Base-by-base conservation (phyloP, 805 yeast species). In the Ogataea corticis region DNA sequence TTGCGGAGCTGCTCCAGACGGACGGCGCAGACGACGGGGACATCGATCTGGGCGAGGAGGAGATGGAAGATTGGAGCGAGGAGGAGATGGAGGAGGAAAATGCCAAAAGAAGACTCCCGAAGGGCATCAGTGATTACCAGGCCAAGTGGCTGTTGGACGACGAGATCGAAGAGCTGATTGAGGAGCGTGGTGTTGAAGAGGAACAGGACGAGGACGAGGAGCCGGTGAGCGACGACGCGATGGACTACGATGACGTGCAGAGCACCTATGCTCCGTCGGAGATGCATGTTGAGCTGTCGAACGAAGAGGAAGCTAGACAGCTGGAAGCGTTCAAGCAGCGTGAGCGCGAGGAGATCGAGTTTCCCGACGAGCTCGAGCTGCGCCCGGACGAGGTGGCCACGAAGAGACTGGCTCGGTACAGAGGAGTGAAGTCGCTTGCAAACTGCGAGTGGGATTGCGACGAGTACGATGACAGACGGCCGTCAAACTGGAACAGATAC, bases 281-380 rank as follows among this genome's bases (percentile, higher is more conserved):
- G 50, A 73, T 75, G 72, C 83, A 82, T 60, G 82, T 81, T 44
- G 96, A 89, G 30, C 68, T 89, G 41, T 71, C 85, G 1, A 82
- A 84, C 28, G 96, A 87, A 56, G 97, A 89, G 56, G 97, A 88
- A 63, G 82, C 80, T 48, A 77, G 81, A 56, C 97, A 91, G 66
- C 72, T 89, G 50, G 70, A 76, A 45, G 77, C 75, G 57, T 90
- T 75, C 69, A 79, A 94, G 55, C 73, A 73, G 32, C 66, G 79
- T 50, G 96, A 82, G 54, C 77, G 78, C 48, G 97, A 91, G 44
- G 97, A 89, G 62, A 75, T 80, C 29, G 96, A 91, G 57, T 94
- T 90, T 73, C 98, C 98, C 0, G 99, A 94, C 67, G 99, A 94
- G 68, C 69, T 92, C 45, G 98, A 94, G 64, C 69, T 94, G 34